phyloP scores from a whole-genome alignment of 345 rosid species.

The Psidium guajava region DNA sequence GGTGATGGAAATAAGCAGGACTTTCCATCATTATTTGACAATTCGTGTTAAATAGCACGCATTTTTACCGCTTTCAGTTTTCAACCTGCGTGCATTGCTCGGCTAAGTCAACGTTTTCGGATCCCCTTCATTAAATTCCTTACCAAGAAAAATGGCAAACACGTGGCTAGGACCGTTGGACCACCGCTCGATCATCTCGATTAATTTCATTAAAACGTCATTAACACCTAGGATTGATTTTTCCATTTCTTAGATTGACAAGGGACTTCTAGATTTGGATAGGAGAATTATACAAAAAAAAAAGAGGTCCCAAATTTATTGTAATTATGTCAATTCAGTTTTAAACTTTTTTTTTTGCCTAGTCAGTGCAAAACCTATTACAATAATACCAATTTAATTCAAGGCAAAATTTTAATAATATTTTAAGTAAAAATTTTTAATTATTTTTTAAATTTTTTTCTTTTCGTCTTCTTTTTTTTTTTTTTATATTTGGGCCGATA shows the following conservation, averaged over 20 bases:
- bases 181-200: not conserved
- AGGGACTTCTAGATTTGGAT: not conserved
- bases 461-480: fast-evolving
- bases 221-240: not conserved
- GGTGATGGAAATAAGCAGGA: not conserved
- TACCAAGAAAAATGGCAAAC: not conserved
- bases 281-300: no score
- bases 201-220: not conserved
- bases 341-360: no score
- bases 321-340: no score
- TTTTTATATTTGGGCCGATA: no score
- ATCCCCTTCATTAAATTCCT: not conserved
- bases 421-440: no score
- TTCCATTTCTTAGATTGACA: not conserved
- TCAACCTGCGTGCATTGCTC: not conserved
- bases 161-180: not conserved
- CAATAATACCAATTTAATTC: no score
- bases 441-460: no score
- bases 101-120: not conserved
- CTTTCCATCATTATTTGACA: not conserved
- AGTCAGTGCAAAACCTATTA: no score
- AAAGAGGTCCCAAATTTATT: no score
- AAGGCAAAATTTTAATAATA: no score
- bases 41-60: not conserved
- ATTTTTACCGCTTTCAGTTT: not conserved